Conservation (phyloP, 176 grass and related monocot genomes). For the Carex pumila region DNA sequence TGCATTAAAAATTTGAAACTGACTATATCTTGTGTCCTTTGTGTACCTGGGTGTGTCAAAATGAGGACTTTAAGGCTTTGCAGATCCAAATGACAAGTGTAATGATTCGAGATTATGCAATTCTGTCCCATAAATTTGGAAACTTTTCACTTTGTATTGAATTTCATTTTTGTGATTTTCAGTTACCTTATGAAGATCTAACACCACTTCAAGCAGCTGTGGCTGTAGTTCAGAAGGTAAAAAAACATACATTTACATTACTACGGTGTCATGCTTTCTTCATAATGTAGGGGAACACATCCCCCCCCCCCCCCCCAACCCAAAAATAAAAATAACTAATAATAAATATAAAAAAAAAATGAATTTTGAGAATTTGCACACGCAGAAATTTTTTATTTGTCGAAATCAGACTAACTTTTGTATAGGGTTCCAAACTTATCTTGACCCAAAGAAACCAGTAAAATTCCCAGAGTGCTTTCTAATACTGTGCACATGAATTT, state of each 20-base stretch:
- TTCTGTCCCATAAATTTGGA: neutral
- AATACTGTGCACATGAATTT: too few species aligned
- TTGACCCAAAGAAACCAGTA: too few species aligned
- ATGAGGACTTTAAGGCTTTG: neutral
- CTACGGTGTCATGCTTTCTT: neutral
- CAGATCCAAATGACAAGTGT: neutral
- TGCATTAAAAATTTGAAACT: neutral
- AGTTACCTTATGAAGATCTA: slow-evolving; percentile 82
- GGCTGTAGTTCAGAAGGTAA: slow-evolving; percentile 74
- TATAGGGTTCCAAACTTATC: too few species aligned
- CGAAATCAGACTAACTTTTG: too few species aligned
- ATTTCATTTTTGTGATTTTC: slow-evolving; percentile 12
- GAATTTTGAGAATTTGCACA: too few species aligned
- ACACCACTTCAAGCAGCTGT: slow-evolving; percentile 83
- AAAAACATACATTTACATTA: neutral
- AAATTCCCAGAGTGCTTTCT: too few species aligned
- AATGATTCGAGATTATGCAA: neutral
- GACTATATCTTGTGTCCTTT: neutral
- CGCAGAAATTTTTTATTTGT: too few species aligned
- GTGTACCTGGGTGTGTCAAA: neutral
- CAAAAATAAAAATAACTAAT: too few species aligned
- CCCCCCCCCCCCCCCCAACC: neutral
- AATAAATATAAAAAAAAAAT: too few species aligned
- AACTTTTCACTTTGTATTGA: neutral
- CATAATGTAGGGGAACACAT: neutral